Conservation (phyloP, 306 rosid species). For the Cicer chorassanicum region DNA sequence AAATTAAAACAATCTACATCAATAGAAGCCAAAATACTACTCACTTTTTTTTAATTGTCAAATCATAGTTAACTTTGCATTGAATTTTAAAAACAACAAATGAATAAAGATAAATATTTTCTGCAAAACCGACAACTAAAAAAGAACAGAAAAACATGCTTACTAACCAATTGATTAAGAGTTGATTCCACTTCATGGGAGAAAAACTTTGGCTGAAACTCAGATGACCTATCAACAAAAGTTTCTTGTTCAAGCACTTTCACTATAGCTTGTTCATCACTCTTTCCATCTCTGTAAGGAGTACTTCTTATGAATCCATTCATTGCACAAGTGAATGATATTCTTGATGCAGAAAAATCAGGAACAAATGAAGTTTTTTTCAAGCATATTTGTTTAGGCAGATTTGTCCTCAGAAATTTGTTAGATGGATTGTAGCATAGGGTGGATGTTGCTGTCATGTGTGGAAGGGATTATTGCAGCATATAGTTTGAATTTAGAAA, state of each 20-base stretch:
- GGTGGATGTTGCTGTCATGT: slow-evolving; percentile 48
- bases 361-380: slow-evolving; percentile 42
- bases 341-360: slow-evolving; percentile 46
- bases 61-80: too few species aligned
- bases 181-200: slow-evolving; percentile 52
- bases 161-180: slow-evolving; percentile 73
- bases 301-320: slow-evolving; percentile 37
- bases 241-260: slow-evolving; percentile 66
- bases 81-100: too few species aligned
- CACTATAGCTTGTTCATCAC: slow-evolving; percentile 48
- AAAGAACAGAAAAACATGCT: not conserved
- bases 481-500: not conserved
- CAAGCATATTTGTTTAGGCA: slow-evolving; percentile 35
- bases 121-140: too few species aligned
- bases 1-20: too few species aligned
- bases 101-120: too few species aligned
- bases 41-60: too few species aligned
- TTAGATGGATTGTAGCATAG: slow-evolving; percentile 41
- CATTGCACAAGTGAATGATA: slow-evolving; percentile 46
- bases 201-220: slow-evolving; percentile 37
- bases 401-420: not conserved
- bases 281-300: slow-evolving; percentile 46
- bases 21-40: too few species aligned
- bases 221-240: slow-evolving; percentile 49
- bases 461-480: not conserved